phyloP scores from a whole-genome alignment of 208 protist genomes.

The Crithidia acanthocephali region DNA sequence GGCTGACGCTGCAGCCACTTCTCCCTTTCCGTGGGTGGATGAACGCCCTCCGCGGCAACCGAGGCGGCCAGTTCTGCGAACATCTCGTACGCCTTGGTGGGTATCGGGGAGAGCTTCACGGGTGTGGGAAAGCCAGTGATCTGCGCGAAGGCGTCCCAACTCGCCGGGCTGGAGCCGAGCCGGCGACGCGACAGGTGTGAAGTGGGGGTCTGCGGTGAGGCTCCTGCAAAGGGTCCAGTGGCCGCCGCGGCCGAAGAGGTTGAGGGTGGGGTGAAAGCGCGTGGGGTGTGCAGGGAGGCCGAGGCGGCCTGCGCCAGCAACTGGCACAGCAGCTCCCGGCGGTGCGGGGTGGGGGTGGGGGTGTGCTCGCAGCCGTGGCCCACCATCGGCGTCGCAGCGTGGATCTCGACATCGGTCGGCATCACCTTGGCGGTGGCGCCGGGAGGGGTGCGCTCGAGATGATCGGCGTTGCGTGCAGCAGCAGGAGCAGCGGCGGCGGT shows the following conservation, averaged over 20 bases:
- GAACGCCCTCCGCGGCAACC: neutral
- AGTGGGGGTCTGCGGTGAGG: conserved; percentile 3
- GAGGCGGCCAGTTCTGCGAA: neutral
- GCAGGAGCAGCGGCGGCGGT: too few relatives aligned
- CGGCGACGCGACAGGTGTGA: conserved; percentile 5
- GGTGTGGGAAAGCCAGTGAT: conserved; percentile 63
- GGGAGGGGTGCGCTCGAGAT: neutral
- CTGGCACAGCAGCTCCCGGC: conserved; percentile 9
- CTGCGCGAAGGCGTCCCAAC: conserved; percentile 26
- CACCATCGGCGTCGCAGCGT: neutral
- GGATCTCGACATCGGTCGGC: neutral
- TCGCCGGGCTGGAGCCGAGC: conserved; percentile 8
- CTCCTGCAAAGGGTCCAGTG: too few relatives aligned
- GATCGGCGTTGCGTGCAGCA: neutral
- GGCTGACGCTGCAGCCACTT: too few relatives aligned
- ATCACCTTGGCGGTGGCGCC: neutral
- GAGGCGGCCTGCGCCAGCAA: conserved; percentile 7
- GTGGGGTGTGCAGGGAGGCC: conserved; percentile 18
- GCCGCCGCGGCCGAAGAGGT: neutral
- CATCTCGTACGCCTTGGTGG: conserved; percentile 39
- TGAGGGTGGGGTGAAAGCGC: neutral
- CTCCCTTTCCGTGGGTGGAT: neutral
- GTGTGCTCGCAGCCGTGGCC: conserved; percentile 1
- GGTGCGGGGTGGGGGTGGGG: conserved; percentile 6
- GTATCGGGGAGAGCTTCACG: conserved; percentile 63